Conservation (phyloP, 2,329 filamentous ascomycete species). For the Monosporascus sp. region DNA sequence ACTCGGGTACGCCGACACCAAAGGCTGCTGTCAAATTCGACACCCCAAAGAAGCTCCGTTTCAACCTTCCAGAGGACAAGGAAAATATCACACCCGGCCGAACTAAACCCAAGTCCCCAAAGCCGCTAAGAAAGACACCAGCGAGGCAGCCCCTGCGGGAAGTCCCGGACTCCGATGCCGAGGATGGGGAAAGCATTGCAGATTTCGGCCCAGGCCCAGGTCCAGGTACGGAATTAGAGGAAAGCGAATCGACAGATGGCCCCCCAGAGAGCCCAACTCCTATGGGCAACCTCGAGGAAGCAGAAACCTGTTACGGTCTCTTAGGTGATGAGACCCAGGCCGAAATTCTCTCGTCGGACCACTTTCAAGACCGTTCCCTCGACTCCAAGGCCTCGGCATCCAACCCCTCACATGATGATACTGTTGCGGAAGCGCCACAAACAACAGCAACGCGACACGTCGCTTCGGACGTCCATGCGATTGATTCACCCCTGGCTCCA, state of each 20-base stretch:
- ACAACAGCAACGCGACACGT: not conserved
- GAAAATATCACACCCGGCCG: slow-evolving; percentile 28
- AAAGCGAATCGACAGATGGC: not conserved
- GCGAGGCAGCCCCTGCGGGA: slow-evolving; percentile 19
- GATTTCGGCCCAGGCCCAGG: slow-evolving; percentile 1
- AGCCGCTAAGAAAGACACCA: slow-evolving; percentile 12
- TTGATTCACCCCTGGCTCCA: slow-evolving; percentile 1
- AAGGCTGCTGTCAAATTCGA: slow-evolving; percentile 15
- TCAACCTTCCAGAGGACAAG: slow-evolving; percentile 25
- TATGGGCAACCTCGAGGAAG: slow-evolving; percentile 6
- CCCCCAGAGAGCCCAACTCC: not conserved
- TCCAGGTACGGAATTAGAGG: slow-evolving; percentile 5
- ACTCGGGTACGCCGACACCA: slow-evolving; percentile 8
- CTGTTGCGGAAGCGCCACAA: slow-evolving; percentile 4
- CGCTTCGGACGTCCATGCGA: not conserved
- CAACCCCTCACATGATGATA: slow-evolving; percentile 3
- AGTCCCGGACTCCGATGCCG: slow-evolving; percentile 23
- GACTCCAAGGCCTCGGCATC: slow-evolving; percentile 2
- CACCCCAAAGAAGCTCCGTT: slow-evolving; percentile 20
- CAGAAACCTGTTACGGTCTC: slow-evolving; percentile 9
- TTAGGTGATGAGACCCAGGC: slow-evolving; percentile 18
- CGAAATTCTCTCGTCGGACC: slow-evolving; percentile 11
- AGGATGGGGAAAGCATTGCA: slow-evolving; percentile 7
- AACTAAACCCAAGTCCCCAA: slow-evolving; percentile 25
- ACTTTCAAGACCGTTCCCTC: slow-evolving; percentile 6